Evolutionary conservation across 257 asterid genomes (phyloP), one percentile per base, ranked within the genome.

Genomic region (Salvia miltiorrhiza): DNA sequence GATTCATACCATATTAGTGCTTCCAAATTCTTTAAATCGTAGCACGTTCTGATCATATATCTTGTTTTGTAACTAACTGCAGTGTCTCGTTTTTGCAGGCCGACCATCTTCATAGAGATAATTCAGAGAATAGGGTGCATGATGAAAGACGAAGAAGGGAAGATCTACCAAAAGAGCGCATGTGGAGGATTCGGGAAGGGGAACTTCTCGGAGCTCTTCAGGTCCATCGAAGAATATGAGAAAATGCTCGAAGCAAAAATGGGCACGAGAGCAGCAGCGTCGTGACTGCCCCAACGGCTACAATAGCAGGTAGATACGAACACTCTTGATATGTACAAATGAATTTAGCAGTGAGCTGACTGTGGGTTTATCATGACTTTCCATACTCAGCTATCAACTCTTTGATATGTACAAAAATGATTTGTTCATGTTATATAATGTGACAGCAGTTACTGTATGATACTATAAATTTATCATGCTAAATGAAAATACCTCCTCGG

Each of bases 171-270:
- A 87, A 93, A 93, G 82, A 90, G 91, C 5, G 99, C 94, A 9
- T 93, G 97, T 79, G 99, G 99, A 75, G 99, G 99, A 63, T 93
- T 93, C n/a, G 97, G 99, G 7, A 90, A 90, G 77, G 99, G 99
- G 6, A 93, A 93, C 76, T 88, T 93, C 81, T 87, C 97, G 0
- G 96, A 93, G 60, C 97, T 93, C 75, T 93, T 93, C 76, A 88
- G 80, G 74, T 90, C 97, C 1, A 87, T 90, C 0, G 97, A 93
- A 76, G 99, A 90, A 52, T 93, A 78, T 9, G 96, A 93, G 89
- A 93, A 93, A 73, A 85, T 84, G 86, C 95, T 90, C 6, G 97
- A 93, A 80, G 83, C 81, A 7, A 93, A 85, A 78, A 85, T 67
- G 60, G 81, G 44, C 37, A 33, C 65, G 61, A 66, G 71, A 77